phyloP scores from a whole-genome alignment of 768 basidiomycete genomes.

The Trametes villosa region DNA sequence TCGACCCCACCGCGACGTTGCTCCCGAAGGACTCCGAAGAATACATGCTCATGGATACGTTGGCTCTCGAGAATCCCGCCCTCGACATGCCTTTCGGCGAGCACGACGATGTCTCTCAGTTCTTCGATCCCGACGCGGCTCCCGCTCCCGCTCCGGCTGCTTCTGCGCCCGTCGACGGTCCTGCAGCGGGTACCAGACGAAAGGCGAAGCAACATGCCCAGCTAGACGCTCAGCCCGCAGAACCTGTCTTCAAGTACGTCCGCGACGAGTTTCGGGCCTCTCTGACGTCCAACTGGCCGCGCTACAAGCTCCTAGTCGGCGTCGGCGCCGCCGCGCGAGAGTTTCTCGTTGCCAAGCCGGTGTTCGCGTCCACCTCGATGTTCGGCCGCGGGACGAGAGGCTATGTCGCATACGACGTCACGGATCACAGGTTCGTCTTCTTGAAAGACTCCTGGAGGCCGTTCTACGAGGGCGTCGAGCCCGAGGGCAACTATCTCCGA shows the following conservation, averaged over 20 bases:
- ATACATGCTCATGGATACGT: not conserved
- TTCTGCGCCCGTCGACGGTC: too few relatives aligned
- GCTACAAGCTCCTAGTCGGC: slow-evolving; percentile 1
- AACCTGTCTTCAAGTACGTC: slow-evolving; percentile 1
- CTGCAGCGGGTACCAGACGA: too few relatives aligned
- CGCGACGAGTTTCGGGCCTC: not conserved
- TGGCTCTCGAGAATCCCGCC: too few relatives aligned
- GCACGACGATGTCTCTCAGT: too few relatives aligned
- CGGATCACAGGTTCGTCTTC: slow-evolving; percentile 8
- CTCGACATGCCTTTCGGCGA: too few relatives aligned
- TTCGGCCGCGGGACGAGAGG: slow-evolving; percentile 15
- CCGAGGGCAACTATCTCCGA: slow-evolving; percentile 11
- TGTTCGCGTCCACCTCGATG: slow-evolving; percentile 1
- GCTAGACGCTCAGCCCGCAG: too few relatives aligned
- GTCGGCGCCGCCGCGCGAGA: not conserved
- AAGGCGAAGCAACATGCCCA: too few relatives aligned
- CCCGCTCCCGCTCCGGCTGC: too few relatives aligned
- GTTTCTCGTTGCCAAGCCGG: slow-evolving; percentile 6
- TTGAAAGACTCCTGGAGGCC: slow-evolving; percentile 23
- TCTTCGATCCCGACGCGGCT: too few relatives aligned
- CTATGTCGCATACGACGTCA: slow-evolving; percentile 18
- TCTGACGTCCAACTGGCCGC: slow-evolving; percentile 1
- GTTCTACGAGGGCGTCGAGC: not conserved
- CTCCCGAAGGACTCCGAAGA: not conserved
- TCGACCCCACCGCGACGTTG: not conserved